Evolutionary conservation across 1,139 yeast species (phyloP), one percentile per base, ranked within the genome.

Genomic region (Yamadazyma jaroonii): DNA sequence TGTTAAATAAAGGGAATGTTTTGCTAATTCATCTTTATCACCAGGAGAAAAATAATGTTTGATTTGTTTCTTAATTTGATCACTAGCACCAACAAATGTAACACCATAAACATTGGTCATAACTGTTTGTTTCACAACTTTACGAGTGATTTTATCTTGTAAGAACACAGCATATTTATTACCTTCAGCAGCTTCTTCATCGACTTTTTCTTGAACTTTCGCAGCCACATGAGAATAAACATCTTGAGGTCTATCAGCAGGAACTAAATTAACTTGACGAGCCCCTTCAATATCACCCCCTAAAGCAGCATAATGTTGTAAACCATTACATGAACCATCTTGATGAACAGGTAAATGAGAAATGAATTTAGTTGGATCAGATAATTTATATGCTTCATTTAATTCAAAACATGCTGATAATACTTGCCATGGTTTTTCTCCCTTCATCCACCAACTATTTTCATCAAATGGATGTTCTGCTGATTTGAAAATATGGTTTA

Each of bases 21-120:
- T 53, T 48, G 53, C 48, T 47, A 70, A 44, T 50, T 72, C 45
- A 58, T 64, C 57, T 57, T 76, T 47, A 61, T 66, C 52, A 64
- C 67, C 72, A 50, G 62, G 65, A 41, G 59, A 68, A 49, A 69
- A 76, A 42, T 63, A 59, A 41, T 60, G 67, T 29, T 60, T 67
- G 31, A 81, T 60, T 57, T 84, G 87, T 49, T 81, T 84, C 42
- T 74, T 75, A 52, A 92, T 88, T 64, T 92, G 99, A 4, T 81
- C 83, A 21, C 88, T 77, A 0, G 97, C 98, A 13, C 99, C 99
- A 45, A 88, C 77, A 57, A 78, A 88, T 0, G 99, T 92, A 9
- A 92, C 99, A 50, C 99, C 99, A 57, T 94, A 92, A 31, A 92
- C 99, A 53, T 89, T 90, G 1, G 99, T 92, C 99, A 92, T 92